Evolutionary conservation across 305 asterid species (phyloP).

Genomic region (Lippia alba): DNA sequence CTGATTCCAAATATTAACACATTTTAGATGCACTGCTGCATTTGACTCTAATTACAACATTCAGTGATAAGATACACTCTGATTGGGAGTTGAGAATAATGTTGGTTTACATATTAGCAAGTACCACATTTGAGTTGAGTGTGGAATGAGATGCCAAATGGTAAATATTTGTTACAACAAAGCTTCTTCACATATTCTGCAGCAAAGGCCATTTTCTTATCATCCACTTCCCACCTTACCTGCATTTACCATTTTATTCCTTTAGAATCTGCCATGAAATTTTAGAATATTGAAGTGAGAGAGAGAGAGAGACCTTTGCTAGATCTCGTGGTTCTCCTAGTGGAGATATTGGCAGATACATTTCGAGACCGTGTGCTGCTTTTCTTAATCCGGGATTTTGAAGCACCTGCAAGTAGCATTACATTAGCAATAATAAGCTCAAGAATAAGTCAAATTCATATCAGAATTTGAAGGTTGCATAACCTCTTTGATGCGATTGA

Average conservation of each 20-base stretch:
- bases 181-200: neutral
- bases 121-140: constrained; percentile 40
- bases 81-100: neutral
- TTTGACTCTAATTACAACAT: neutral
- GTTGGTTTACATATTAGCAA: constrained; percentile 1
- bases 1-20: too few relatives aligned
- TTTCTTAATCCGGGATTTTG: constrained; percentile 55
- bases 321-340: constrained; percentile 54
- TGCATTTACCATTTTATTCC: constrained; percentile 19
- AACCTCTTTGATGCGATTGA: constrained; percentile 55
- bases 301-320: constrained; percentile 48
- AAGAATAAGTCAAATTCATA: constrained; percentile 12
- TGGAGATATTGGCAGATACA: constrained; percentile 39
- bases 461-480: constrained; percentile 24
- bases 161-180: too few relatives aligned
- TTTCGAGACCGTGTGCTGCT: constrained; percentile 45
- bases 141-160: constrained; percentile 6
- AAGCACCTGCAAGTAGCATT: constrained; percentile 54
- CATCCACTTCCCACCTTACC: constrained; percentile 25
- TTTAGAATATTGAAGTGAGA: too few relatives aligned
- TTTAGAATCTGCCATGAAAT: neutral
- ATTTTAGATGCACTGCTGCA: too few relatives aligned
- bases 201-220: constrained; percentile 16
- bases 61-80: neutral
- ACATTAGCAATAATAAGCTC: constrained; percentile 4